phyloP scores from a whole-genome alignment of 2,329 filamentous ascomycete species.

The Fusarium pseudonygamai region DNA sequence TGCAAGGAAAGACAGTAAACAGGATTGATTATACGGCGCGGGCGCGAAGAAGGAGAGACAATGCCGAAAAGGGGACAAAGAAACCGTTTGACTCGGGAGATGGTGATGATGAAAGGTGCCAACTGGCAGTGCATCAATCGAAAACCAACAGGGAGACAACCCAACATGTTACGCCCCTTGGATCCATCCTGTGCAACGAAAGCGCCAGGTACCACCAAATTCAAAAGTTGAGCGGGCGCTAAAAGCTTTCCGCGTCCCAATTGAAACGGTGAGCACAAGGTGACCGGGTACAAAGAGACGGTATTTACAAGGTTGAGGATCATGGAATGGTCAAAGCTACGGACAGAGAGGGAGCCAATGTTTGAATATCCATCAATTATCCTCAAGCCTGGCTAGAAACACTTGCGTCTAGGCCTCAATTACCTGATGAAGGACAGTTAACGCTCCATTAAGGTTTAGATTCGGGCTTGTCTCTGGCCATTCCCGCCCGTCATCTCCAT shows the following conservation, averaged over 20 bases:
- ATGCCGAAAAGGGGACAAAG: not conserved
- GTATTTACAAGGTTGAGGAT: conserved; percentile 11
- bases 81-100: not conserved
- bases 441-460: conserved; percentile 1
- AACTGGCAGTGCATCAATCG: conserved; percentile 22
- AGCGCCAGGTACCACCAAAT: conserved; percentile 1
- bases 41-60: not conserved
- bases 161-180: not conserved
- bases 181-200: conserved; percentile 2
- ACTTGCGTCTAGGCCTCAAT: not conserved
- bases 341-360: conserved; percentile 22
- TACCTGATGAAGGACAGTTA: not conserved
- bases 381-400: not conserved
- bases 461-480: not conserved
- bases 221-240: conserved; percentile 11
- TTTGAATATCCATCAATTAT: not conserved
- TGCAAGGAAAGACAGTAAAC: not conserved
- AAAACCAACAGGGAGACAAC: not conserved
- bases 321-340: conserved; percentile 10
- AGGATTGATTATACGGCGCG: not conserved
- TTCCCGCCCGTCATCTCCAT: conserved; percentile 17
- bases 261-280: conserved; percentile 21
- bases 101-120: conserved; percentile 8
- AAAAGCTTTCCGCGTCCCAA: conserved; percentile 23
- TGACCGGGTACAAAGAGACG: not conserved